Evolutionary conservation across 805 yeast species (phyloP), one percentile per base, ranked within the genome.

Genomic region (Saccharomycopsis babjevae): DNA sequence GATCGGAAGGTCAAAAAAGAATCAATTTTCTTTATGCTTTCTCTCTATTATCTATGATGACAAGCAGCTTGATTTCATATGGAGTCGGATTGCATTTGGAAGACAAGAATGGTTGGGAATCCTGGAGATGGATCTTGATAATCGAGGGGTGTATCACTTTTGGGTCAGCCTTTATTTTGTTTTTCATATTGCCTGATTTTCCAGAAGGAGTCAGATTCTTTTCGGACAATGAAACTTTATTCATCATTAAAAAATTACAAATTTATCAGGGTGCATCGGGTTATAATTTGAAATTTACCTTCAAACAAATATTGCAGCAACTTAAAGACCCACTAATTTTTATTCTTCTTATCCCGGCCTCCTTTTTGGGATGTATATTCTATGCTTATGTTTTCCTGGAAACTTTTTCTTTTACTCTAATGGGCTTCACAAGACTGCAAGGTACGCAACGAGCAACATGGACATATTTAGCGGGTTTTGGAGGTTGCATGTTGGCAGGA

Each of bases 371-470:
- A 79, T 85, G 67, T 79, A 85, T 61, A 88, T 89, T 16, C 78
- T 88, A 18, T 85, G 85, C 67, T 85, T 88, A 43, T 85, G 84
- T 68, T 89, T 90, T n/a, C 85, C 81, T 70, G 85, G 86, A 69
- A 84, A 89, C 25, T 5, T 83, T 88, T 54, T 76, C 85, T 39
- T 18, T 39, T 39, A 18, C 43, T 16, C 32, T 28, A 4, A 18
- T 85, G 72, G 80, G 80, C 66, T 89, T 85, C 68, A 79, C 82
- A 69, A 71, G 88, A 1, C 85, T 83, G 67, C 75, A 81, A 62
- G 92, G 94, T 5, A 89, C 89, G 71, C 80, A 85, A 59, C 85
- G 85, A 73, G 86, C 96, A 0, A 88, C 89, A 64, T 42, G 13
- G 52, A 57, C 57, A 38, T 58, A 38, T 20, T 15, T 18, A 4